phyloP scores from a whole-genome alignment of 2,329 filamentous ascomycete genomes.

The Diatrype stigma region DNA sequence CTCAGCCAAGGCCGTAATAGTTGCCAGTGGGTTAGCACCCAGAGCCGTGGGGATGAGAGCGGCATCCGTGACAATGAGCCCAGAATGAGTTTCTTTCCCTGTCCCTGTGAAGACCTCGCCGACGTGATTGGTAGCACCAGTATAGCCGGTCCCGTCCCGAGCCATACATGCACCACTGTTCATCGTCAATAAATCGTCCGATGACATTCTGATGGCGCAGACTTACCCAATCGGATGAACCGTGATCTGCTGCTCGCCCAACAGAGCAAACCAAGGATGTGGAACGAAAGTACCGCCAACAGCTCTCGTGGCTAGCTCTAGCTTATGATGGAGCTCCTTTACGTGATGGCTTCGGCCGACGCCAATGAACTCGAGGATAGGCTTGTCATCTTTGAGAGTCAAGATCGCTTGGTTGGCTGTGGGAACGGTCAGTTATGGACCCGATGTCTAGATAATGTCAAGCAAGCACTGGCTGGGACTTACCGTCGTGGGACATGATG shows the following conservation, averaged over 20 bases:
- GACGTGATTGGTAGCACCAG: constrained; percentile 57
- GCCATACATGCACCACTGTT: constrained; percentile 60
- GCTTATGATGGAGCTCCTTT: constrained; percentile 44
- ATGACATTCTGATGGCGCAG: background rate
- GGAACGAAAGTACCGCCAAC: constrained; percentile 58
- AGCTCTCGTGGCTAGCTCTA: constrained; percentile 50
- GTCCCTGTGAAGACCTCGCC: constrained; percentile 56
- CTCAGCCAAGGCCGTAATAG: constrained; percentile 65
- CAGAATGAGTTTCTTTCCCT: constrained; percentile 46
- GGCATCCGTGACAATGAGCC: constrained; percentile 59
- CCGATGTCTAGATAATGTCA: background rate
- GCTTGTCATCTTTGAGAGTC: constrained; percentile 55
- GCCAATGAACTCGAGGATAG: constrained; percentile 55
- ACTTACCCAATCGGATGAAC: constrained; percentile 61
- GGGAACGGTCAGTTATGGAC: background rate
- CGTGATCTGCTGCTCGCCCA: constrained; percentile 56
- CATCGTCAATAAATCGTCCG: constrained; percentile 3
- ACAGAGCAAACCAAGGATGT: constrained; percentile 53
- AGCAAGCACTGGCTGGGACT: constrained; percentile 15
- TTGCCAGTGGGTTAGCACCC: constrained; percentile 64
- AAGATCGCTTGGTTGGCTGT: constrained; percentile 55
- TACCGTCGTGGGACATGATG: constrained; percentile 63
- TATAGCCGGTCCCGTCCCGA: constrained; percentile 49
- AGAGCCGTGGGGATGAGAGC: constrained; percentile 59
- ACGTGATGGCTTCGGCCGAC: constrained; percentile 54